phyloP scores from a whole-genome alignment of 306 rosid species.

The Cucurbita argyrosperma region DNA sequence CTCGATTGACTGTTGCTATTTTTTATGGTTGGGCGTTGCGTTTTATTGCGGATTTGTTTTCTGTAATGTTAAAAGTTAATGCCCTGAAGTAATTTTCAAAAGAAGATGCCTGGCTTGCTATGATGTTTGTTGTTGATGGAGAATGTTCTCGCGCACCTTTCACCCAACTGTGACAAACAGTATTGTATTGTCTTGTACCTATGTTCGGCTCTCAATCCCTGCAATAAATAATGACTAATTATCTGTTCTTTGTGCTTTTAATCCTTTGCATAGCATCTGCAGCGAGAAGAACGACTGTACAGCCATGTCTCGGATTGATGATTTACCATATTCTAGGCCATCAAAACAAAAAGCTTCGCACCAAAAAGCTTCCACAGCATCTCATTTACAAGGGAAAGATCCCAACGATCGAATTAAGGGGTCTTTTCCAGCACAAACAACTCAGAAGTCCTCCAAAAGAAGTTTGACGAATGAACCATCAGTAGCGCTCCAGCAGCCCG shows the following conservation, averaged over 20 bases:
- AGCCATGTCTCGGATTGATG: constrained; percentile 44
- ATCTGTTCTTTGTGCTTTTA: neutral
- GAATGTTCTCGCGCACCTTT: neutral
- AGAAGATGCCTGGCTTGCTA: neutral
- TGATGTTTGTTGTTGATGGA: neutral
- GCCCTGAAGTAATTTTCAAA: neutral
- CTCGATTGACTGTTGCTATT: neutral
- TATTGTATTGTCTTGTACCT: neutral
- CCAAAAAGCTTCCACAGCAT: constrained; percentile 26
- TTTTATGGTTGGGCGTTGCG: neutral
- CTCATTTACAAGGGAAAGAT: constrained; percentile 17
- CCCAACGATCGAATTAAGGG: constrained; percentile 17
- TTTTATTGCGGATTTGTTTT: neutral
- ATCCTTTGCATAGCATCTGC: neutral
- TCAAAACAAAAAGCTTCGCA: constrained; percentile 39
- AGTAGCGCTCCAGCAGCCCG: constrained; percentile 42
- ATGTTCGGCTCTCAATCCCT: neutral
- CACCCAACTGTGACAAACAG: neutral
- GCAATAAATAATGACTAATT: neutral
- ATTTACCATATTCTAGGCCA: constrained; percentile 31
- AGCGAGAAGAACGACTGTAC: neutral
- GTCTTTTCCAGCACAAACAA: constrained; percentile 26
- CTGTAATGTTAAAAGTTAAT: neutral
- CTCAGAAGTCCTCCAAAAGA: constrained; percentile 47
- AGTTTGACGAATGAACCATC: constrained; percentile 35